These are phyloP conservation scores for Kwoniella mangroviensis DNA, from an alignment of 768 basidiomycete species.

Conservation along the genomic window DNA sequence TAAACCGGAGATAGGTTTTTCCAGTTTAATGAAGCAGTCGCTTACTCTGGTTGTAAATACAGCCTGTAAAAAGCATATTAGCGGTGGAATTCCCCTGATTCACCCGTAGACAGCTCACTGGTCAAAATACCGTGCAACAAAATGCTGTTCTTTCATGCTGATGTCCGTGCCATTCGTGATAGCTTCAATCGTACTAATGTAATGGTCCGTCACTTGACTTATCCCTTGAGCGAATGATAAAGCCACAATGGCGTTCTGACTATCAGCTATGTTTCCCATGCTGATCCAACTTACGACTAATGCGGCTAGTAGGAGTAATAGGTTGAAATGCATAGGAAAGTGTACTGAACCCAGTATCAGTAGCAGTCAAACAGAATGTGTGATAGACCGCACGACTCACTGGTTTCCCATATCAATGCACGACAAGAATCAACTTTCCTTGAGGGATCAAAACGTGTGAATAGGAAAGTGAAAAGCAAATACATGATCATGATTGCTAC, in stretches of 20 bases:
- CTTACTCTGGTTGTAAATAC: slow-evolving; percentile 27
- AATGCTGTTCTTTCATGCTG: slow-evolving; percentile 1
- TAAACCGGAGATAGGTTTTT: no score
- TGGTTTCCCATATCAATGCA: slow-evolving; percentile 34
- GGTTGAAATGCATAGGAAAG: slow-evolving; percentile 43
- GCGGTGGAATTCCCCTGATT: neutral
- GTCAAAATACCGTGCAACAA: slow-evolving; percentile 8
- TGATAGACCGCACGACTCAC: neutral
- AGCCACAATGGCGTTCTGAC: slow-evolving; percentile 39
- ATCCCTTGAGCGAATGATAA: slow-evolving; percentile 39
- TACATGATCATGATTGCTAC: slow-evolving; percentile 40
- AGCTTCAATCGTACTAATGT: slow-evolving; percentile 15
- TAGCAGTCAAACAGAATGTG: no score
- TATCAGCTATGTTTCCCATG: neutral
- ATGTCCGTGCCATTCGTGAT: slow-evolving; percentile 25
- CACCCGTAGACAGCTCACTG: neutral
- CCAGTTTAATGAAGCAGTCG: neutral
- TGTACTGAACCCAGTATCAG: slow-evolving; percentile 21
- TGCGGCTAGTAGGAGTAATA: slow-evolving; percentile 41
- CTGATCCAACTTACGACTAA: slow-evolving; percentile 36
- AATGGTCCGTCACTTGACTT: slow-evolving; percentile 20
- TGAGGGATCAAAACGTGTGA: slow-evolving; percentile 29
- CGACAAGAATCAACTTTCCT: slow-evolving; percentile 18
- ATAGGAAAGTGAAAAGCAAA: slow-evolving; percentile 41
- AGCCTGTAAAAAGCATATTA: neutral